Percentiles rank a stretch among this genome's conserved stretches.
phyloP scores from a whole-genome alignment of 345 rosid species.

The Lepidium sativum region DNA sequence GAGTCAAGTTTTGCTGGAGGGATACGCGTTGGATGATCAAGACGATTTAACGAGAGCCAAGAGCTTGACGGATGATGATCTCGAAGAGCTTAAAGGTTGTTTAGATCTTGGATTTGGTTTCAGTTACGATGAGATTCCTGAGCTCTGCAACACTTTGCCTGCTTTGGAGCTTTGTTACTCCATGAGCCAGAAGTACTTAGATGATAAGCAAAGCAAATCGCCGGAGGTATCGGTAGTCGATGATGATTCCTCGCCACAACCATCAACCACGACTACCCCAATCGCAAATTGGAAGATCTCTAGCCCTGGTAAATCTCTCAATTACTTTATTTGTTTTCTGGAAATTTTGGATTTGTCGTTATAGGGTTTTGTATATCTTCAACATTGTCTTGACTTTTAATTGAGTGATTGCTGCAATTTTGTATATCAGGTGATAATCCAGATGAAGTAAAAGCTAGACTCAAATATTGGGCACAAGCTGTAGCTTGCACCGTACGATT shows the following conservation, averaged over 20 bases:
- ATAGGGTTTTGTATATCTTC: neutral
- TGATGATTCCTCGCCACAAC: conserved; percentile 18
- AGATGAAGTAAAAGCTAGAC: conserved; percentile 93
- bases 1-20: conserved; percentile 78
- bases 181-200: conserved; percentile 78
- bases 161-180: conserved; percentile 94
- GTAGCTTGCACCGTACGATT: conserved; percentile 87
- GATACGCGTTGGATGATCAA: conserved; percentile 39
- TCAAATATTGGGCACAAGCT: conserved; percentile 91
- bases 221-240: conserved; percentile 29
- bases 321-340: neutral
- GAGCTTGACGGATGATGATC: conserved; percentile 88
- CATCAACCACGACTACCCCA: conserved; percentile 31
- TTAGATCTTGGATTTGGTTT: conserved; percentile 92
- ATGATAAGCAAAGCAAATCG: conserved; percentile 46
- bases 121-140: conserved; percentile 92
- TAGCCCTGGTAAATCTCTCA: conserved; percentile 57
- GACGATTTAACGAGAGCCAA: conserved; percentile 66
- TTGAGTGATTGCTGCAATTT: neutral
- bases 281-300: conserved; percentile 92
- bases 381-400: neutral
- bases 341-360: neutral
- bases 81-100: conserved; percentile 87
- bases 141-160: conserved; percentile 84
- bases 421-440: conserved; percentile 70